Percentiles rank a stretch among this genome's conserved stretches.
phyloP scores from a whole-genome alignment of 495 filamentous ascomycete species.

The Podospora conica region DNA sequence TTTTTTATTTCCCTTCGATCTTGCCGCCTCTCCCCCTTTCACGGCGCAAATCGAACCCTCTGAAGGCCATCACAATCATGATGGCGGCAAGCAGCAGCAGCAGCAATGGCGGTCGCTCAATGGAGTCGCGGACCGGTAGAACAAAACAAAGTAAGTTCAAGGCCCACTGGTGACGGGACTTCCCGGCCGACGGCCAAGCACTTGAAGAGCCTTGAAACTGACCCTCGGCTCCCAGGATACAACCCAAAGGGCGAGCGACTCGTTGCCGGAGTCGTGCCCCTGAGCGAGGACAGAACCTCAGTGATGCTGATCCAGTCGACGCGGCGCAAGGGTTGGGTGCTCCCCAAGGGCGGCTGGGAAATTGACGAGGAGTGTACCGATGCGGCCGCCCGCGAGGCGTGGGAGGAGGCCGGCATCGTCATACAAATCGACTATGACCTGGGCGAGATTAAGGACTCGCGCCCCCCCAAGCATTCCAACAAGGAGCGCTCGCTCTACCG shows the following conservation, averaged over 20 bases:
- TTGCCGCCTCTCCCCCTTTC: background rate
- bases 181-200: background rate
- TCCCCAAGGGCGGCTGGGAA: conserved; percentile 98
- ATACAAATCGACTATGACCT: conserved; percentile 76
- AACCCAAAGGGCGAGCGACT: conserved; percentile 86
- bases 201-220: conserved; percentile 25
- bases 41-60: conserved; percentile 9
- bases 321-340: conserved; percentile 80
- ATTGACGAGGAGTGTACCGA: conserved; percentile 68
- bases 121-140: conserved; percentile 72
- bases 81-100: conserved; percentile 49
- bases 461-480: conserved; percentile 51
- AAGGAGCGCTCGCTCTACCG: conserved; percentile 72
- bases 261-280: conserved; percentile 87
- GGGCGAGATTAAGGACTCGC: conserved; percentile 75
- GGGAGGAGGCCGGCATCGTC: conserved; percentile 93
- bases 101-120: conserved; percentile 48
- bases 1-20: background rate
- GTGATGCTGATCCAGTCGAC: conserved; percentile 93
- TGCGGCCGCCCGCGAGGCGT: conserved; percentile 71
- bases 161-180: background rate
- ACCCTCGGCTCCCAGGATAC: conserved; percentile 61
- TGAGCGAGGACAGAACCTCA: conserved; percentile 55
- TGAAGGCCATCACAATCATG: conserved; percentile 5
- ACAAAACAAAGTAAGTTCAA: conserved; percentile 69